Evolutionary conservation across 305 asterid species (phyloP).

Genomic region (Fraxinus angustifolia): DNA sequence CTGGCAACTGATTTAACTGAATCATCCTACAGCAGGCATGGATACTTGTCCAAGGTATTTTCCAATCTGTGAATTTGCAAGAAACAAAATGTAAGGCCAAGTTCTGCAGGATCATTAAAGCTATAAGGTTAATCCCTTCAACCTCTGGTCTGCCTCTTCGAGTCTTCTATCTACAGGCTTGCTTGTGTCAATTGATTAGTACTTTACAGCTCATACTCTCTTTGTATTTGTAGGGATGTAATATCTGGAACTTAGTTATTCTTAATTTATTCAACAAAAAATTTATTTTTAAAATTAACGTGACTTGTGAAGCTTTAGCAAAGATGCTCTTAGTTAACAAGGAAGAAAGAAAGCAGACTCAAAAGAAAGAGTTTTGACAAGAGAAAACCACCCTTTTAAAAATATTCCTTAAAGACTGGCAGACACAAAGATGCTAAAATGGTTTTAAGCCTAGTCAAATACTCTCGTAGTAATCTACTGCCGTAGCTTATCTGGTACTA

Average conservation of each 20-base stretch:
- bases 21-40: not conserved
- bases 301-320: not conserved
- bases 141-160: not conserved
- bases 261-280: not conserved
- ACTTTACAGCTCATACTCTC: not conserved
- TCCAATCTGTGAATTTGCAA: not conserved
- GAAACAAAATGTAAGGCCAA: not conserved
- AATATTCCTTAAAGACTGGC: not conserved
- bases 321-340: not conserved
- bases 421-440: not conserved
- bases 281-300: not conserved
- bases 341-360: not conserved
- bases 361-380: not conserved
- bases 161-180: not conserved
- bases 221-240: not conserved
- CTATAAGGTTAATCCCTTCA: not conserved
- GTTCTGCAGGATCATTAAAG: not conserved
- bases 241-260: not conserved
- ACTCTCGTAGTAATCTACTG: conserved; percentile 28
- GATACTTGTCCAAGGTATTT: not conserved
- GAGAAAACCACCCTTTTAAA: not conserved
- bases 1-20: not conserved
- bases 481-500: not conserved
- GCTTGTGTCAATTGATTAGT: not conserved
- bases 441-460: not conserved